phyloP scores from a whole-genome alignment of 768 basidiomycete genomes.

The Rhizopogon rudus region DNA sequence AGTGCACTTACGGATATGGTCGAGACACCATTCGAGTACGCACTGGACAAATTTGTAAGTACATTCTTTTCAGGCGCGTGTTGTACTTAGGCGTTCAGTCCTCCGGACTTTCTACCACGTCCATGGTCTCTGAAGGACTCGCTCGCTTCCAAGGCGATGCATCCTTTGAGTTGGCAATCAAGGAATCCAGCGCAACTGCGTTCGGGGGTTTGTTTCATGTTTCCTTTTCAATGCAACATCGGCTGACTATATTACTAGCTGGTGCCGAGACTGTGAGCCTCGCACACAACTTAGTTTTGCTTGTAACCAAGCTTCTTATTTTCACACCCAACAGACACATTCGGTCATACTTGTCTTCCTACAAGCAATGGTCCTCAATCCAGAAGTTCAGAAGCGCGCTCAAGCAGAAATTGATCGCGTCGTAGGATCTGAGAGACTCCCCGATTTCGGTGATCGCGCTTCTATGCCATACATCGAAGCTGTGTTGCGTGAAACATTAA shows the following conservation, averaged over 20 bases:
- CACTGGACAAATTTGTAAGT: slow-evolving; percentile 3
- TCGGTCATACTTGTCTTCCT: slow-evolving; percentile 5
- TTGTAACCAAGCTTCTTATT: not conserved
- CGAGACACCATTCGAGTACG: slow-evolving; percentile 5
- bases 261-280: slow-evolving; percentile 4
- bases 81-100: slow-evolving; percentile 18
- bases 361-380: slow-evolving; percentile 13
- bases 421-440: slow-evolving; percentile 5
- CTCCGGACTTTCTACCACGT: slow-evolving; percentile 25
- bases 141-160: not conserved
- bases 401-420: slow-evolving; percentile 12
- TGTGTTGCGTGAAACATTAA: slow-evolving; percentile 19
- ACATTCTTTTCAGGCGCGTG: not conserved
- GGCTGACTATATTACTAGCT: not conserved
- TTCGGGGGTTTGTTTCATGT: slow-evolving; percentile 3
- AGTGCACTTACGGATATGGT: slow-evolving; percentile 15
- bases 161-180: slow-evolving; percentile 1
- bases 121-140: slow-evolving; percentile 27
- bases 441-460: slow-evolving; percentile 5
- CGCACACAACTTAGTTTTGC: not conserved
- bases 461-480: slow-evolving; percentile 12
- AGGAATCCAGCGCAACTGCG: slow-evolving; percentile 6
- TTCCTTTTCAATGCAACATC: not conserved
- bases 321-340: slow-evolving; percentile 3
- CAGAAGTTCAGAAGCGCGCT: slow-evolving; percentile 6